Evolutionary conservation across 148 eudicot species (phyloP).

Genomic region (Agrostemma githago): DNA sequence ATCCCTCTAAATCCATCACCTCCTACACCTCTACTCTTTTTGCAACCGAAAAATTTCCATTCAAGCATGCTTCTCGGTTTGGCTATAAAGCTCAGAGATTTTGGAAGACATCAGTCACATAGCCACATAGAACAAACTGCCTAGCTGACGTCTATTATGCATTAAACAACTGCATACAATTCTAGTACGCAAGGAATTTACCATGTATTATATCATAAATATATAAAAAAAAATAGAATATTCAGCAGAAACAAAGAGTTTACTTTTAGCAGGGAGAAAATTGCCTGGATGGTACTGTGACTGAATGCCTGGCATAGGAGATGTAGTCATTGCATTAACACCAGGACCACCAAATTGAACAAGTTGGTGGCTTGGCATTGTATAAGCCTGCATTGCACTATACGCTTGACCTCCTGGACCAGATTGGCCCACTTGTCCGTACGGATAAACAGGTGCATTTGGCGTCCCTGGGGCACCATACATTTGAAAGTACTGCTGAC

Average conservation of each 20-base stretch:
- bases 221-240: neutral
- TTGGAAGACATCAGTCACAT: too few species aligned
- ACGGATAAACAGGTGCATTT: conserved; percentile 63
- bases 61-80: too few species aligned
- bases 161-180: neutral
- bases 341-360: conserved; percentile 66
- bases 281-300: conserved; percentile 69
- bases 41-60: neutral
- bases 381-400: conserved; percentile 56
- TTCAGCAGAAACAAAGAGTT: conserved; percentile 21
- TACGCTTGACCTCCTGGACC: conserved; percentile 59
- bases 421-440: conserved; percentile 68
- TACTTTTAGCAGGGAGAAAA: conserved; percentile 31
- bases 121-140: neutral
- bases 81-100: too few species aligned
- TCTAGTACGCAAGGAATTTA: neutral
- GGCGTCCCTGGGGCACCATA: conserved; percentile 85
- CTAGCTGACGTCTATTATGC: neutral
- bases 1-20: neutral
- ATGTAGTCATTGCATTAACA: conserved; percentile 57
- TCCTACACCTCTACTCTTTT: neutral
- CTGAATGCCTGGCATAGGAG: conserved; percentile 65
- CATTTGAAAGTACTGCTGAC: conserved; percentile 79
- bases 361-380: conserved; percentile 72
- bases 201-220: neutral